Evolutionary conservation across 257 asterid species (phyloP).

Genomic region (Prunella vulgaris): DNA sequence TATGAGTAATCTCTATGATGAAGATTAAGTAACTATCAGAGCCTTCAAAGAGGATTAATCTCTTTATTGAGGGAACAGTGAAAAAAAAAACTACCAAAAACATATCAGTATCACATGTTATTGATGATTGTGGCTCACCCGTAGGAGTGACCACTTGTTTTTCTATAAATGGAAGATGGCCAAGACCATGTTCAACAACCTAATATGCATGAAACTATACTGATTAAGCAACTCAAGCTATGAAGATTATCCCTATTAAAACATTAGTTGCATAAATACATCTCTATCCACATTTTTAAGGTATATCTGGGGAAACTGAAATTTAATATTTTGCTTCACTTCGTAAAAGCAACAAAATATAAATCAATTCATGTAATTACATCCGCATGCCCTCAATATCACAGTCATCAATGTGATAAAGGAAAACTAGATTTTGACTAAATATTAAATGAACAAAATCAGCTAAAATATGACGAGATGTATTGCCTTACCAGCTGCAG

Average conservation of each 20-base stretch:
- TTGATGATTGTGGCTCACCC: constrained; percentile 49
- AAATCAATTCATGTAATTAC: too few species aligned
- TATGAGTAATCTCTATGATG: neutral
- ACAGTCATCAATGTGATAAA: too few species aligned
- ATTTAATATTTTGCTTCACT: too few species aligned
- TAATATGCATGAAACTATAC: constrained; percentile 24
- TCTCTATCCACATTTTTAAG: too few species aligned
- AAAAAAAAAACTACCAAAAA: neutral
- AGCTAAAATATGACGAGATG: too few species aligned
- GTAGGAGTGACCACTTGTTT: constrained; percentile 97
- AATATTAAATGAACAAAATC: too few species aligned
- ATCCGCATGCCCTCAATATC: too few species aligned
- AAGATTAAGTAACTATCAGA: neutral
- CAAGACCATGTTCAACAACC: constrained; percentile 99
- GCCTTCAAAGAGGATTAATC: constrained; percentile 18
- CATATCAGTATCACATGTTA: constrained; percentile 9
- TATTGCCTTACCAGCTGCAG: too few species aligned
- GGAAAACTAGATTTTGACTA: too few species aligned
- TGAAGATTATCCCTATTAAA: neutral
- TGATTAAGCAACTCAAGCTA: constrained; percentile 22
- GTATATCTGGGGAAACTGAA: too few species aligned
- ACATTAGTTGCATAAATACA: constrained; percentile 11
- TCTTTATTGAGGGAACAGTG: neutral
- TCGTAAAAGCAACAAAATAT: too few species aligned
- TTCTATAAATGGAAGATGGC: constrained; percentile 98